Percentiles rank a stretch among this genome's conserved stretches.
These are phyloP conservation scores for Nothophaeocryptopus gaeumannii DNA, from an alignment of 2,329 filamentous ascomycete species.

Conservation along the genomic window DNA sequence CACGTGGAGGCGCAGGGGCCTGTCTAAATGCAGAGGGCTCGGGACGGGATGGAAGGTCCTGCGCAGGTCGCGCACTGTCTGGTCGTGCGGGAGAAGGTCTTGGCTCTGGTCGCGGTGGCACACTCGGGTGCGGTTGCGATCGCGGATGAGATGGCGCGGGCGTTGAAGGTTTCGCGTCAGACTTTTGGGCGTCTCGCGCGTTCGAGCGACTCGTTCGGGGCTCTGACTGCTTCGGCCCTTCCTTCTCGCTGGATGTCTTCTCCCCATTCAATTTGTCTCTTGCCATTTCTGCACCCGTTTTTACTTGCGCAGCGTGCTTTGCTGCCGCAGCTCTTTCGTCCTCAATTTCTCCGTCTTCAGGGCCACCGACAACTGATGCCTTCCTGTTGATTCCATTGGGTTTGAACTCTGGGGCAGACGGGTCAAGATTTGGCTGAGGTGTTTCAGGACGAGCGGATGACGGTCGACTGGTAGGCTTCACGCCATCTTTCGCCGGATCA, in stretches of 20 bases:
- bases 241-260: not conserved
- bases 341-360: slow-evolving; percentile 72
- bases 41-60: slow-evolving; percentile 47
- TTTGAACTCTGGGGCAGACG: slow-evolving; percentile 64
- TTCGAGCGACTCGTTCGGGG: not conserved
- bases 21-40: slow-evolving; percentile 18
- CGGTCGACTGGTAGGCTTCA: slow-evolving; percentile 27
- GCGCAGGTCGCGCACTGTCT: slow-evolving; percentile 32
- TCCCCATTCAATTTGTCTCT: too few species aligned
- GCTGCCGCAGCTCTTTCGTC: slow-evolving; percentile 49
- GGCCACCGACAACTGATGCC: slow-evolving; percentile 22
- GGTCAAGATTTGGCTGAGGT: slow-evolving; percentile 46
- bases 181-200: slow-evolving; percentile 12
- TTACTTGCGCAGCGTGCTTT: slow-evolving; percentile 9
- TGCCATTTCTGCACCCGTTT: too few species aligned
- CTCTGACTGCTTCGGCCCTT: slow-evolving; percentile 1
- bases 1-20: not conserved
- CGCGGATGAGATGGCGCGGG: slow-evolving; percentile 21
- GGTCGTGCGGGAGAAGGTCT: slow-evolving; percentile 31
- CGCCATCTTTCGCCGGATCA: slow-evolving; percentile 28
- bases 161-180: slow-evolving; percentile 23
- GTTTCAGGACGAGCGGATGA: slow-evolving; percentile 38
- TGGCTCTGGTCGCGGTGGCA: slow-evolving; percentile 36
- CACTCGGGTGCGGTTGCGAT: slow-evolving; percentile 16
- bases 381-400: slow-evolving; percentile 41